phyloP scores from a whole-genome alignment of 192 early-diverging fungal genomes.

The Backusella circina region DNA sequence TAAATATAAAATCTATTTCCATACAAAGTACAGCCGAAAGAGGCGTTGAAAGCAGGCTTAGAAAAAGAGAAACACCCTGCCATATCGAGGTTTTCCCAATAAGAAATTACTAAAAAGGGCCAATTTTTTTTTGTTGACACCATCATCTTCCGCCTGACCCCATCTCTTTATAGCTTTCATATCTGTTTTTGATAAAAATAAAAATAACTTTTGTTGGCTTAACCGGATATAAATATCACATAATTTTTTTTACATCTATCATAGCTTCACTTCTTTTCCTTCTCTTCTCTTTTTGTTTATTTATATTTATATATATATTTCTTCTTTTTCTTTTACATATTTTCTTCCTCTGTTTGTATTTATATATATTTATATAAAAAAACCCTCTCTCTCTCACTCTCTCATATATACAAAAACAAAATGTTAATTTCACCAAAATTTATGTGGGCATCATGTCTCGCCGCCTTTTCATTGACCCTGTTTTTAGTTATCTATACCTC shows the following conservation, averaged over 20 bases:
- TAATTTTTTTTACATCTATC: neutral
- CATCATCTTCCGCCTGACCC: neutral
- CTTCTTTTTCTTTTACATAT: neutral
- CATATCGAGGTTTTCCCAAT: neutral
- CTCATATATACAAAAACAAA: too few species aligned
- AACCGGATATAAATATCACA: neutral
- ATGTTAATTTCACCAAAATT: slow-evolving; percentile 8
- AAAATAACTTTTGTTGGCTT: neutral
- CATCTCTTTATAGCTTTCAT: neutral
- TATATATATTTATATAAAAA: neutral
- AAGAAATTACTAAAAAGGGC: neutral
- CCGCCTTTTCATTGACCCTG: neutral
- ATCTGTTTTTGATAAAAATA: neutral
- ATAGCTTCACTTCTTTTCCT: neutral
- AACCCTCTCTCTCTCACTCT: neutral
- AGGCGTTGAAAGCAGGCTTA: neutral
- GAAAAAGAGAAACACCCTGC: neutral
- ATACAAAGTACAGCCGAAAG: neutral
- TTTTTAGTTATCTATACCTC: slow-evolving; percentile 3
- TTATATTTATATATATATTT: neutral
- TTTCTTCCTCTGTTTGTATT: neutral
- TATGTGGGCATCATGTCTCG: slow-evolving; percentile 12
- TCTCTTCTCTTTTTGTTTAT: neutral
- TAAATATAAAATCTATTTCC: neutral
- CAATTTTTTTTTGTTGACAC: neutral